Base-by-base conservation (phyloP, 257 asterid species). In the Primulina huaijiensis region DNA sequence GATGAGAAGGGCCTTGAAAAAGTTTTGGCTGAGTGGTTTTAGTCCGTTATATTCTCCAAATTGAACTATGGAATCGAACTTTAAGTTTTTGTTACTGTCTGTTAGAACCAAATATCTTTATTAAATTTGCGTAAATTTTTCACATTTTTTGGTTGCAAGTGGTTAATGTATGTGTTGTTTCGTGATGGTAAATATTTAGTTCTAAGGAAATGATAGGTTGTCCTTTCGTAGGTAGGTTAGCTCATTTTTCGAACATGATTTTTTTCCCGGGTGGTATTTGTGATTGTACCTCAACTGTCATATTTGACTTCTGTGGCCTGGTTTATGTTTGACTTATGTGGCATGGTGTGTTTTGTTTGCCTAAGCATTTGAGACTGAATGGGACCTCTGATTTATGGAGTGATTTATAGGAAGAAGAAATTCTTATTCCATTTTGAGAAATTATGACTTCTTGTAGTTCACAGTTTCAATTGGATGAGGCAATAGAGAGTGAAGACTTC, bases 391-490 rank as follows among this genome's bases (percentile, higher is more conserved):
- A 14, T 62, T 40, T 46, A 29, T 35, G 40, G 61, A 64, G 59
- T 56, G 27, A 62, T 33, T 72, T 33, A 23, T 35, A 31, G 20
- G 63, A 55, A 67, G 29, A 56, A 67, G 74, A 58, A 61, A 38
- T 56, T 67, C 35, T 33, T 23, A 29, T 34, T 68, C 16, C 66
- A 65, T 33, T 56, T 21, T 34, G 40, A 56, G 46, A 46, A 46
- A 63, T 60, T 16, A 29, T 74, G 40, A 74, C 25, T 66, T 71
- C 35, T 63, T 67, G 62, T 62, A 60, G 71, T 62, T 67, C 78
- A 46, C 84, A 93, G 98, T 93, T 93, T 76, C 96, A 93, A 75
- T 82, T 93, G 60, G 98, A 93, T 78, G 98, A 90, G 57, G 97
- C 92, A 31, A 80, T 92, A 71, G 96, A 88, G 83, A 85, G 82